Evolutionary conservation across 169 alveolate genomes (phyloP).

Genomic region (Cryptosporidium tyzzeri): DNA sequence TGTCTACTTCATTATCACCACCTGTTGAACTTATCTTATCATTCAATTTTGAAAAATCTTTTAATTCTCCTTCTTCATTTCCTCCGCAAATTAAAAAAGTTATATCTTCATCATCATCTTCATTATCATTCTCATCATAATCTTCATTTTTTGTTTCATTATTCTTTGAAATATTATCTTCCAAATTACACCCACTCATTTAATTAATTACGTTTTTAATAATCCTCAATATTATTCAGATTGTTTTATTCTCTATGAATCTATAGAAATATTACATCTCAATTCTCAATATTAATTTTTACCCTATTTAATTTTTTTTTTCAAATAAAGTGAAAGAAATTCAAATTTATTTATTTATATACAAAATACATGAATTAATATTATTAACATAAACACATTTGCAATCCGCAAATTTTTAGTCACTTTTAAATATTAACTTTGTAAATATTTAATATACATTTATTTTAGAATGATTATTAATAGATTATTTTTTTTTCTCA

Average conservation of each 20-base stretch:
- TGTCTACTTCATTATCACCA: background rate
- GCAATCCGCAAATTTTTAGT: background rate
- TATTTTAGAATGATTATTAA: background rate
- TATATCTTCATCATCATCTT: conserved; percentile 48
- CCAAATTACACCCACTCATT: background rate
- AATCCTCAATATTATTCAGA: background rate
- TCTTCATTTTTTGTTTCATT: background rate
- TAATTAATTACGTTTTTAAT: too few relatives aligned
- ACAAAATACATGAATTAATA: too few relatives aligned
- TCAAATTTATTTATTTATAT: background rate
- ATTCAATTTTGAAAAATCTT: conserved; percentile 24
- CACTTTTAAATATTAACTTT: background rate
- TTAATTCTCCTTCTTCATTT: conserved; percentile 21
- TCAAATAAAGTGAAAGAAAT: too few relatives aligned
- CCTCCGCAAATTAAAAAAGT: conserved; percentile 47
- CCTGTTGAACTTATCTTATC: background rate
- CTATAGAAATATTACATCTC: background rate
- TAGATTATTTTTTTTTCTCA: too few relatives aligned
- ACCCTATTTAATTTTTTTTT: background rate
- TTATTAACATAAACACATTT: background rate
- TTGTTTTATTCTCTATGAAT: background rate
- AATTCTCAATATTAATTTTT: too few relatives aligned
- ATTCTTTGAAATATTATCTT: too few relatives aligned
- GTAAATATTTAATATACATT: too few relatives aligned
- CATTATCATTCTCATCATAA: conserved; percentile 6